Conservation (phyloP, 2,329 filamentous ascomycete genomes). For the Chrysoporthe deuterocubensis region DNA sequence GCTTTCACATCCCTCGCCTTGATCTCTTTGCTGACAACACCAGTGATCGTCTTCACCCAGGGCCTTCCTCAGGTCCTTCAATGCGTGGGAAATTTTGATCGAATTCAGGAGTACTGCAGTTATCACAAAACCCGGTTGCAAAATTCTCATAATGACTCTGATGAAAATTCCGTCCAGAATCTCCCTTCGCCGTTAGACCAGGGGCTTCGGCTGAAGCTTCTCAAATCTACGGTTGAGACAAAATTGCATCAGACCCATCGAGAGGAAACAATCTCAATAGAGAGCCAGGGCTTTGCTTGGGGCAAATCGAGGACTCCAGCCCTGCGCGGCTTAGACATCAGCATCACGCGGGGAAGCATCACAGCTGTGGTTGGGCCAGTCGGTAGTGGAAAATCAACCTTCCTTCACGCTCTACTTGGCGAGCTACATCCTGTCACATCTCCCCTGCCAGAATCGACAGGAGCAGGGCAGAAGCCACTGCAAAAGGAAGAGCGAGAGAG, state of each 20-base stretch:
- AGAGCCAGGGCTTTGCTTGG: no score
- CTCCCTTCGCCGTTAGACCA: no score
- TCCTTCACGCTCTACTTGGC: conserved; percentile 31
- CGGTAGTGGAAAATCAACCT: conserved; percentile 33
- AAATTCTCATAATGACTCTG: no score
- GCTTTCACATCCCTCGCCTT: conserved; percentile 33
- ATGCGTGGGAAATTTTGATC: conserved; percentile 30
- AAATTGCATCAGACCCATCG: no score
- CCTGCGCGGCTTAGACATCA: no score
- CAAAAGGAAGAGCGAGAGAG: conserved; percentile 28
- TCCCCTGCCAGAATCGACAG: conserved; percentile 29
- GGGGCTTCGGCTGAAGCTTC: no score
- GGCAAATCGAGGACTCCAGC: no score
- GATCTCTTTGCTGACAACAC: conserved; percentile 31
- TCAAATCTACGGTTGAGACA: no score
- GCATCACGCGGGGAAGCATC: no score
- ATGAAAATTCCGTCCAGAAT: no score
- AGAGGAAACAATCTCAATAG: no score
- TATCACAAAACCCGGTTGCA: background rate
- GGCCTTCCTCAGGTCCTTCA: conserved; percentile 29
- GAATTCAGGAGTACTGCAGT: conserved; percentile 32
- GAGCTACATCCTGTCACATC: conserved; percentile 24
- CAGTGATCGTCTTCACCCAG: conserved; percentile 31
- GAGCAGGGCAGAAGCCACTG: conserved; percentile 28
- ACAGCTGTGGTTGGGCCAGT: conserved; percentile 30